These are phyloP conservation scores for Excoecaria agallocha DNA, from an alignment of 345 rosid species.

Conservation along the genomic window DNA sequence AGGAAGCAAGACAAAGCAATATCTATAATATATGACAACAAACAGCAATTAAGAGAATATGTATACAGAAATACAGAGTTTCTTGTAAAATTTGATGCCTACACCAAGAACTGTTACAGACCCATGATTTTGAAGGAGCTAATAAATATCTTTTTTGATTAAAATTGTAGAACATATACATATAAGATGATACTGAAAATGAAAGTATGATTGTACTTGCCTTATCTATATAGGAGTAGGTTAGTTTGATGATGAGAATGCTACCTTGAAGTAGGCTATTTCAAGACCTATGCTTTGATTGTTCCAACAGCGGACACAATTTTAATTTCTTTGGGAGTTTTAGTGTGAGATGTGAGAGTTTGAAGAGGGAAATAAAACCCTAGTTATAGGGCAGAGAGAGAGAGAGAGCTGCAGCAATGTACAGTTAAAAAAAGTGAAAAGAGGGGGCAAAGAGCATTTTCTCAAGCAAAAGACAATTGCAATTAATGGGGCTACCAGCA, in stretches of 20 bases:
- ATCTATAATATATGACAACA: neutral
- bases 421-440: constrained; percentile 27
- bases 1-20: neutral
- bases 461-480: constrained; percentile 40
- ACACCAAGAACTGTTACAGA: constrained; percentile 5
- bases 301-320: neutral
- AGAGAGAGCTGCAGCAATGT: constrained; percentile 25
- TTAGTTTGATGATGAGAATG: constrained; percentile 8
- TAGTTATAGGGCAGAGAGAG: constrained; percentile 32
- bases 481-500: constrained; percentile 29
- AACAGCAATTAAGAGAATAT: neutral
- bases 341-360: constrained; percentile 22
- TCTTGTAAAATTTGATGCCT: neutral
- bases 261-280: constrained; percentile 2
- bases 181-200: neutral
- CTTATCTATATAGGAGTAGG: constrained; percentile 10
- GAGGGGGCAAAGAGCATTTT: constrained; percentile 41
- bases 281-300: constrained; percentile 19
- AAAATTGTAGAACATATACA: neutral
- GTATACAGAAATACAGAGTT: neutral
- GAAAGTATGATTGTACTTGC: neutral
- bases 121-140: constrained; percentile 2
- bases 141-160: neutral
- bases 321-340: neutral
- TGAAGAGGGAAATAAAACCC: constrained; percentile 26